Evolutionary conservation across 1,284 basidiomycete genomes (phyloP), one percentile per base, ranked within the genome.

Genomic region (Apiotrichum siamense): DNA sequence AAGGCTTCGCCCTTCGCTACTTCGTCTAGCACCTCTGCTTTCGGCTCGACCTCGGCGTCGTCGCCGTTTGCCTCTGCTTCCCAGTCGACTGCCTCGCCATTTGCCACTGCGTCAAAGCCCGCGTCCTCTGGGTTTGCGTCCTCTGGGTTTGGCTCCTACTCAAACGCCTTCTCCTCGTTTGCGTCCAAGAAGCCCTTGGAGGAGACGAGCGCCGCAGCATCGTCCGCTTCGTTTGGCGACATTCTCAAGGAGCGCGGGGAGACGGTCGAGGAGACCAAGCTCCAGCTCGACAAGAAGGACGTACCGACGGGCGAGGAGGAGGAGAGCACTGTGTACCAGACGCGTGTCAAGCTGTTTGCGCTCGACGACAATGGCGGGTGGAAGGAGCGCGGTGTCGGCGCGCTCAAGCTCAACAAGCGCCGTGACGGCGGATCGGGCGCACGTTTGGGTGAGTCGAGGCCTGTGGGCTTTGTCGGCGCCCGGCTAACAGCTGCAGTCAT

Each of bases 261-360:
- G 36, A 77, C 77, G 20, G 74, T 72, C 20, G 79, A 78, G 59
- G 71, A 78, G 49, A 62, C 66, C 24, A 71, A 72, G 58, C 46
- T 69, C 3, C 61, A 66, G 24, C 62, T 83, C 63, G 81, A 79
- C 15, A 83, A 84, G 66, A 84, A 87, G 74, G 83, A 87, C 69
- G 91, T 88, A 27, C 76, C 80, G 38, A 97, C 92, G 0, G 92
- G 92, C 11, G 92, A 97, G 72, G 92, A 97, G 70, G 86, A 89
- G 21, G 92, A 97, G 69, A 81, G 85, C 53, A 91, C 87, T 1
- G 75, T 90, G 38, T 83, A 85, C 70, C 86, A 88, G 74, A 84
- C 86, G 12, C 84, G 92, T 53, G 86, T 86, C 39, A 96, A 94
- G 76, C 76, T 97, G 27, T 94, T 83, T 68, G 75, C 81, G 17